Evolutionary conservation across 352 stramenopile species (phyloP).

Genomic region (Thalassiosira mediterranea): DNA sequence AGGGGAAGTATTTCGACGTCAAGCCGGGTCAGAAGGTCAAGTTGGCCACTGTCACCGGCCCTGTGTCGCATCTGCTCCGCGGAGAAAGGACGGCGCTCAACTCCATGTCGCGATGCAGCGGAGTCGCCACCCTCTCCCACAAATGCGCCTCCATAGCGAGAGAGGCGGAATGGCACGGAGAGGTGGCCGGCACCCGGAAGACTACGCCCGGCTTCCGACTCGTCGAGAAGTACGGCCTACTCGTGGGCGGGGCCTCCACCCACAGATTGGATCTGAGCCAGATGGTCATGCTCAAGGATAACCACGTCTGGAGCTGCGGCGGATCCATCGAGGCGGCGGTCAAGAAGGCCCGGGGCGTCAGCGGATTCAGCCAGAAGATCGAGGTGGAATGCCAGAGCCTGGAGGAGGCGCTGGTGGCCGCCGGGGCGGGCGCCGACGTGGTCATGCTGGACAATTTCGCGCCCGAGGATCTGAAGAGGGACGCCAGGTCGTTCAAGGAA

Average conservation of each 20-base stretch:
- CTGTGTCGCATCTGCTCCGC: constrained; percentile 91
- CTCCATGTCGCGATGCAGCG: constrained; percentile 93
- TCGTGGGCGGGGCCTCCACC: constrained; percentile 90
- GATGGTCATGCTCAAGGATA: constrained; percentile 99
- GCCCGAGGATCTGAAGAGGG: constrained; percentile 90
- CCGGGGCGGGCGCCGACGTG: constrained; percentile 87
- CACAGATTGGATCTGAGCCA: constrained; percentile 96
- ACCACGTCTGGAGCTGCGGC: constrained; percentile 94
- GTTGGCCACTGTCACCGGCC: constrained; percentile 93
- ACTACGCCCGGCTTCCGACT: constrained; percentile 97
- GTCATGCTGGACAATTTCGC: constrained; percentile 99
- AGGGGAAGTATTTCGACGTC: constrained; percentile 54
- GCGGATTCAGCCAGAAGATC: constrained; percentile 98
- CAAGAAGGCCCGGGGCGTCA: constrained; percentile 88
- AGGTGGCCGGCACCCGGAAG: constrained; percentile 96
- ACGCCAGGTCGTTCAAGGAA: constrained; percentile 90
- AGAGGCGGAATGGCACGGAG: constrained; percentile 87
- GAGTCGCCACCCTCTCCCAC: constrained; percentile 89
- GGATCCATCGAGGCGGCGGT: constrained; percentile 95
- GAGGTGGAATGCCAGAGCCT: constrained; percentile 96
- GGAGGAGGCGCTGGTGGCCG: constrained; percentile 93
- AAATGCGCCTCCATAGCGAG: constrained; percentile 62
- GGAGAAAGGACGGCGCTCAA: constrained; percentile 97
- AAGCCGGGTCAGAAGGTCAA: constrained; percentile 85
- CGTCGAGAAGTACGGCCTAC: constrained; percentile 98